phyloP scores from a whole-genome alignment of 2,329 filamentous ascomycete genomes.

The Penicillium hesseltinei region DNA sequence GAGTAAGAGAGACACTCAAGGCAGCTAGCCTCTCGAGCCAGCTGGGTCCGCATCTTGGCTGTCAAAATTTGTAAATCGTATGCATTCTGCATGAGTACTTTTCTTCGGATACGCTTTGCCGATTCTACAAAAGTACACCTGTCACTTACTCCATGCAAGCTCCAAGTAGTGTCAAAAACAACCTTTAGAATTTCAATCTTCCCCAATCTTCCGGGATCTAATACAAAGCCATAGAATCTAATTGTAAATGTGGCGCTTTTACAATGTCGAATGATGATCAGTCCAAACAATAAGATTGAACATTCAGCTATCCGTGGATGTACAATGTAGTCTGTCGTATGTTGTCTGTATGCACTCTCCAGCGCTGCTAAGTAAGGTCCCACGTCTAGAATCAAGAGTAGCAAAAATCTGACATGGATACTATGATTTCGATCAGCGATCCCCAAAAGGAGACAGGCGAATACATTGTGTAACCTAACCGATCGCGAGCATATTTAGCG shows the following conservation, averaged over 20 bases:
- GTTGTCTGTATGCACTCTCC: background rate
- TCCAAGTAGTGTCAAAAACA: background rate
- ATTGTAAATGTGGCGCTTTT: background rate
- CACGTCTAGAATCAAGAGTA: conserved; percentile 1
- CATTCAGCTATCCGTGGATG: background rate
- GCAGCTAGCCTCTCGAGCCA: background rate
- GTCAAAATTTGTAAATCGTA: background rate
- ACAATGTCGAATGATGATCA: background rate
- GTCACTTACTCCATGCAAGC: background rate
- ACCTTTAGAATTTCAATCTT: background rate
- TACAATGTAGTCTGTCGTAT: background rate
- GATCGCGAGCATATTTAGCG: background rate
- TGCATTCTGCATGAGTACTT: background rate
- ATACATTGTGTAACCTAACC: background rate
- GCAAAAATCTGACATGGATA: background rate
- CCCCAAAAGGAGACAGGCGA: background rate
- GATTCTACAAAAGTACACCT: conserved; percentile 5
- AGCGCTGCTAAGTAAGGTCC: background rate
- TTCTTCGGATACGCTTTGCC: background rate
- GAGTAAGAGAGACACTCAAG: background rate
- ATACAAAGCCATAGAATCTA: background rate
- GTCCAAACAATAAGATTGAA: background rate
- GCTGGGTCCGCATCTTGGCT: background rate
- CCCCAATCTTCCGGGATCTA: background rate
- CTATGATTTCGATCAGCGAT: background rate